Evolutionary conservation across 192 early-diverging fungal genomes (phyloP), one percentile per base, ranked within the genome.

Genomic region (Polychytrium aggregatum): DNA sequence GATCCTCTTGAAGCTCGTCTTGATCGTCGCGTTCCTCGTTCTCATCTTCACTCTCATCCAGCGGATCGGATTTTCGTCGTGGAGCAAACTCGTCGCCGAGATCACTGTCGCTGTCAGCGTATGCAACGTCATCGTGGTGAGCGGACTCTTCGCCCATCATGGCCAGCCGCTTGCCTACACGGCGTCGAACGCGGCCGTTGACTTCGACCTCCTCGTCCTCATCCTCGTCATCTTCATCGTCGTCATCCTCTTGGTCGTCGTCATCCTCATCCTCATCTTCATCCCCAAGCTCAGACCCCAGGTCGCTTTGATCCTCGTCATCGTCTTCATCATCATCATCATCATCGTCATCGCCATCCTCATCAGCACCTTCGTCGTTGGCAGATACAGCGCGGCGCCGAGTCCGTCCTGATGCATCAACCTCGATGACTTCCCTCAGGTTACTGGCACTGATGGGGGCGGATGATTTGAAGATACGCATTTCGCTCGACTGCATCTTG

Each of bases 101-200:
- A 41, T 87, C 84, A 66, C 81, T 82, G 48, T 88, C 89, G 21
- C 62, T 68, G n/a, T 76, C 73, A 22, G 73, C 73, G 47, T 62
- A 76, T 6, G 61, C 67, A 1, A 64, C 62, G 41, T 72, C 69
- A 2, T 74, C 73, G 25, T 78, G 70, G 11, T 51, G 20, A 37
- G 42, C 40, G 35, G 66, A 64, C 29, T 67, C 67, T 45, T 59
- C 47, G 39, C 65, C 46, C 5, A 37, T 48, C 25, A 36, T 49
- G 41, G 57, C 45, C 43, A 57, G 37, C 63, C 43, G 21, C 37
- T 25, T 17, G 38, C 7, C 36, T 34, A 28, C 7, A 38, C 3
- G 1, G 38, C 29, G 13, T 22, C 18, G 28, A 37, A 16, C 33
- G 25, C 61, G 39, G n/a, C n/a, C n/a, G n/a, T n/a, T n/a, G n/a